These are phyloP conservation scores for Kodamaea lidongshanica DNA, from an alignment of 805 yeast species.

Conservation along the genomic window DNA sequence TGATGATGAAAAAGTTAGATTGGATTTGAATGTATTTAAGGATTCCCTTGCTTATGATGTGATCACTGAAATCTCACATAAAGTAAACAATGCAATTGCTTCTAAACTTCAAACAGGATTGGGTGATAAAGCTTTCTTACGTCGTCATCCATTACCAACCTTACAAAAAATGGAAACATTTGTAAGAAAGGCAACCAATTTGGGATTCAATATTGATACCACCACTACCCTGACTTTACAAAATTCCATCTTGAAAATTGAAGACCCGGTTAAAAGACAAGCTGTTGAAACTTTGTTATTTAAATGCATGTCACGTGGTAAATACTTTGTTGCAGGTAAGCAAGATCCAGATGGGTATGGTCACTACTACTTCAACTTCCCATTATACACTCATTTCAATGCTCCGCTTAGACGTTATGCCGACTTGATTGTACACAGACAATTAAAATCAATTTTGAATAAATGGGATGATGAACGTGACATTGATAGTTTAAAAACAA, in stretches of 20 bases:
- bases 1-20: constrained; percentile 77
- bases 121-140: constrained; percentile 76
- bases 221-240: constrained; percentile 66
- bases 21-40: constrained; percentile 68
- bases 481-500: constrained; percentile 65
- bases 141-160: constrained; percentile 85
- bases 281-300: constrained; percentile 73
- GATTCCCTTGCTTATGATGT: constrained; percentile 50
- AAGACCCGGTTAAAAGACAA: constrained; percentile 56
- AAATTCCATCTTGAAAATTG: constrained; percentile 58
- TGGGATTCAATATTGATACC: constrained; percentile 69
- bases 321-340: constrained; percentile 83
- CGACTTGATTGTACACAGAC: constrained; percentile 89
- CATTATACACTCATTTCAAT: constrained; percentile 89
- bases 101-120: constrained; percentile 66
- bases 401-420: constrained; percentile 89
- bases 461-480: constrained; percentile 38
- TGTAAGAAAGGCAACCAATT: constrained; percentile 58
- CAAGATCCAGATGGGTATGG: constrained; percentile 71
- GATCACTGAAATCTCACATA: constrained; percentile 69
- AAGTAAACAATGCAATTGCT: constrained; percentile 82
- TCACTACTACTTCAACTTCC: constrained; percentile 76
- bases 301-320: constrained; percentile 81
- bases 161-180: constrained; percentile 74
- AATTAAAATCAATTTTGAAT: constrained; percentile 61